Base-by-base conservation (phyloP, 768 basidiomycete genomes). In the Russula sp. region DNA sequence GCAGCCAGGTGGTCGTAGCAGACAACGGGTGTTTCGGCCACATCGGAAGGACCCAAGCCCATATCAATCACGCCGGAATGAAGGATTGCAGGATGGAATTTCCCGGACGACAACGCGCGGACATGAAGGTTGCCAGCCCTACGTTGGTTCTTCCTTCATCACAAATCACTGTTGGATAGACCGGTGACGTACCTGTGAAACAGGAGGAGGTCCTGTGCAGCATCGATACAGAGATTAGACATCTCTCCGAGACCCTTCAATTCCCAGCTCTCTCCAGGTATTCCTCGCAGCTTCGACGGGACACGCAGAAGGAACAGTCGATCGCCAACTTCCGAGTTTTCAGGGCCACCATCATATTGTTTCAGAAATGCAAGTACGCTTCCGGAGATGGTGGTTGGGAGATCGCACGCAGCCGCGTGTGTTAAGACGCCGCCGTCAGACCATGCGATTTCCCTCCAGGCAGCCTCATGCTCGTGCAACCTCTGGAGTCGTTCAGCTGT, bases 371-470 rank as follows among this genome's bases (percentile, higher is more conserved):
- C n/a, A n/a, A n/a, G n/a, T n/a, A n/a, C n/a, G n/a, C n/a, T n/a
- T n/a, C n/a, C 2, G n/a, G n/a, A n/a, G n/a, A n/a, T n/a, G n/a
- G 11, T 20, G 8, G 24, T 42, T n/a, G n/a, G n/a, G 42, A 42
- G 24, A 36, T 61, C 49, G 13, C 54, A 32, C 18, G 38, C 54
- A 3, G 54, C 54, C 5, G 4, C 8, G 40, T 60, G 54, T 32
- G 59, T n/a, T 56, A 65, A 16, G 20, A 57, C 6, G n/a, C 54
- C 54, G 54, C 54, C 64, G 9, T 34, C 64, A 38, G 64, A 50
- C 64, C 64, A 65, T n/a, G 64, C 30, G 5, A 65, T 30, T 24
- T 65, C 64, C 34, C 64, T 46, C 59, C 59, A 65, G 14, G 64
- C 64, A 11, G 64, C 55, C 54, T 65, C 64, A 20, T 65, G 55